Conservation (phyloP, 306 rosid genomes). For the Astragalus membranaceus region DNA sequence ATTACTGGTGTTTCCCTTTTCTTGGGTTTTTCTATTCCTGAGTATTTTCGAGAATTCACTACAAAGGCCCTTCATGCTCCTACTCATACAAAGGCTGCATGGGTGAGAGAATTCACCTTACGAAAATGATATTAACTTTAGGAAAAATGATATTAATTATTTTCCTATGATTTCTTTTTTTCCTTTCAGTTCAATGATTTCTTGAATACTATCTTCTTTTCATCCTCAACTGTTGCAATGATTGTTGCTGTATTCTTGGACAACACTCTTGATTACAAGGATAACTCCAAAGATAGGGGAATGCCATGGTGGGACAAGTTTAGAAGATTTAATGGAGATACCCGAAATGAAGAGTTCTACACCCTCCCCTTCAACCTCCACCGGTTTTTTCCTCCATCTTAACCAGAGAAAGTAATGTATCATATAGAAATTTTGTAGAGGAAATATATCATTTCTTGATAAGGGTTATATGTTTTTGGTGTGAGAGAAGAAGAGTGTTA, state of each 20-base stretch:
- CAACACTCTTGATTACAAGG: constrained; percentile 89
- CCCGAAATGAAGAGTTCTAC: constrained; percentile 91
- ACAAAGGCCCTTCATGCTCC: constrained; percentile 88
- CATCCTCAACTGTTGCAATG: constrained; percentile 78
- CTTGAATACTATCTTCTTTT: constrained; percentile 88
- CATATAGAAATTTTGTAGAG: constrained; percentile 20
- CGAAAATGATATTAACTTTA: neutral
- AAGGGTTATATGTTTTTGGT: constrained; percentile 18
- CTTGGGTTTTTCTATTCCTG: constrained; percentile 88
- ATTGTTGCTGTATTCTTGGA: constrained; percentile 84
- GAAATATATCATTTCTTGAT: constrained; percentile 71
- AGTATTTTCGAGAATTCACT: constrained; percentile 81
- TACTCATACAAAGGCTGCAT: constrained; percentile 83
- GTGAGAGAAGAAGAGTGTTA: constrained; percentile 20
- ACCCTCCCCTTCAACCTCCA: constrained; percentile 97
- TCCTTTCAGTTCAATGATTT: constrained; percentile 85
- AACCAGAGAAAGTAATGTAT: constrained; percentile 2
- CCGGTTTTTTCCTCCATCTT: constrained; percentile 91
- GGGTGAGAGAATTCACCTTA: constrained; percentile 58
- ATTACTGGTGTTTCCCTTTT: constrained; percentile 77
- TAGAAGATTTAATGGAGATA: constrained; percentile 79
- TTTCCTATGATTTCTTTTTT: neutral
- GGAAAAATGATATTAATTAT: neutral
- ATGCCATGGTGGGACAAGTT: constrained; percentile 99
- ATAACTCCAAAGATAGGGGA: constrained; percentile 86